Base-by-base conservation (phyloP, 2,329 filamentous ascomycete genomes). In the Uncinocarpus reesii region DNA sequence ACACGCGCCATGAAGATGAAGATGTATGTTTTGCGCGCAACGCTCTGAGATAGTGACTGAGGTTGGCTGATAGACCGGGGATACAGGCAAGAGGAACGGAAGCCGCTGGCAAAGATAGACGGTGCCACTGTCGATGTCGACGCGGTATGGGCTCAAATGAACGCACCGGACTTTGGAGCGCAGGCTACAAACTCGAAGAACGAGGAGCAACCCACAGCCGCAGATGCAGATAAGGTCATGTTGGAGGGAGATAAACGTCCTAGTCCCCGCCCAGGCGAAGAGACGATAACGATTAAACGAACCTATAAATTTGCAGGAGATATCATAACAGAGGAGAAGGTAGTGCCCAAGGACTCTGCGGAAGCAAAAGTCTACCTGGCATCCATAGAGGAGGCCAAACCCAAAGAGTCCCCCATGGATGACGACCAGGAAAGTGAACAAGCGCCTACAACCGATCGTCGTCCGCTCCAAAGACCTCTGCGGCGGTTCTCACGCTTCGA, bases 281-380 rank as follows among this genome's bases (percentile, higher is more conserved):
- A 75, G 46, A 70, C 69, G 55, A 69, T 79, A 49, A 75, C 70
- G 34, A 78, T 79, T 56, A 75, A 71, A 54, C 69, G 74, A 23
- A 75, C 68, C n/a, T 77, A 77, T 60, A 72, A 73, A 46, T 79
- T 77, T 55, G 76, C 76, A 1, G 76, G 76, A 38, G 72, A 77
- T 56, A 65, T 69, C 41, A 73, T 73, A 48, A 74, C 72, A 2
- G 71, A 77, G 51, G 70, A 74, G 49, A 77, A 77, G 56, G 60
- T 66, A 2, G 75, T 79, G 1, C 68, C 68, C 8, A 73, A 70
- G 52, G 64, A 69, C 40, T 78, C 74, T 1, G 74, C 74, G 21
- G 76, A 78, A 59, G 77, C 75, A 7, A 71, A 71, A 52, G 65
- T 72, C 8, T 79, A 74, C 55, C 63, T 79, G 20, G 66, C 70